phyloP scores from a whole-genome alignment of 495 filamentous ascomycete genomes.

The Darksidea phi region DNA sequence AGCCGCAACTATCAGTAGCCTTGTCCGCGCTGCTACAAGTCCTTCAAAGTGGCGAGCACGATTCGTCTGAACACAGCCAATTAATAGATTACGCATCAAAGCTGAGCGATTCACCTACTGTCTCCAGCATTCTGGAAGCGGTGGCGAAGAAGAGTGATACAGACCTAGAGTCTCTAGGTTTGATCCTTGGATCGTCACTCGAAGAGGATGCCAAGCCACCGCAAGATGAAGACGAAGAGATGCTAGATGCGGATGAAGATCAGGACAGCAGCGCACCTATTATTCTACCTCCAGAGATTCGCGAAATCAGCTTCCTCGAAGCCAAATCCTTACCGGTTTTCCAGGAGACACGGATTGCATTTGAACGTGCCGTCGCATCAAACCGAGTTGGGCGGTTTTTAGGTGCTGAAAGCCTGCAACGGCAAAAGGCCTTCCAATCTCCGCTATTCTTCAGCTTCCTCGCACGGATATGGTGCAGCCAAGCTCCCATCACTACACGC shows the following conservation, averaged over 20 bases:
- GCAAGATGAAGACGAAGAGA: conserved; percentile 24
- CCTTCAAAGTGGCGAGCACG: neutral
- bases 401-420: conserved; percentile 55
- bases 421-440: conserved; percentile 55
- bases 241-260: conserved; percentile 20
- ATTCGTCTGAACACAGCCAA: conserved; percentile 11
- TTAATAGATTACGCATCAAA: conserved; percentile 17
- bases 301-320: conserved; percentile 17
- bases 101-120: conserved; percentile 14
- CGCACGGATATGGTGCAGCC: conserved; percentile 68
- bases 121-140: conserved; percentile 1
- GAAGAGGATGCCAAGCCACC: neutral
- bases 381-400: conserved; percentile 57
- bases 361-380: conserved; percentile 3
- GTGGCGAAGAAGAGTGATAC: conserved; percentile 5
- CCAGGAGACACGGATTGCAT: neutral
- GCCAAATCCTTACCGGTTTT: conserved; percentile 4
- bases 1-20: conserved; percentile 59
- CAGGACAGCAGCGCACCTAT: neutral
- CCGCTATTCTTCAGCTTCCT: conserved; percentile 76
- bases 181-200: conserved; percentile 3
- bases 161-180: conserved; percentile 23
- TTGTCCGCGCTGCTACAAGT: conserved; percentile 42
- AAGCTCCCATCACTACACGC: conserved; percentile 64
- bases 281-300: conserved; percentile 6